Percentiles rank a stretch among this genome's conserved stretches.
Conservation (phyloP, 148 eudicot species). For the Tetragonia tetragonoides region DNA sequence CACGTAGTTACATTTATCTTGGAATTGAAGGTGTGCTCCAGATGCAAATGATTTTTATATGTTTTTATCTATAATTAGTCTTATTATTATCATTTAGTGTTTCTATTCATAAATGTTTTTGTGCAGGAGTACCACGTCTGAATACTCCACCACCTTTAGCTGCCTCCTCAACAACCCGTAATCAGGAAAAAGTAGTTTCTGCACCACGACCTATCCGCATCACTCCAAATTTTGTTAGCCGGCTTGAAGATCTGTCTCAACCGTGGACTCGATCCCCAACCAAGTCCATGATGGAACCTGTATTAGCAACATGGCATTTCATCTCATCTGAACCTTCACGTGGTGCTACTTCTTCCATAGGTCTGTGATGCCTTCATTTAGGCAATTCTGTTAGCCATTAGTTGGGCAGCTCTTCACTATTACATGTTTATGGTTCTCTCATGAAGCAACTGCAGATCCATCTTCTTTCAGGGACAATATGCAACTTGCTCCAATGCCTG, state of each 20-base stretch:
- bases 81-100: background rate
- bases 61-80: background rate
- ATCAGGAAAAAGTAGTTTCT: slow-evolving; percentile 56
- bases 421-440: slow-evolving; percentile 46
- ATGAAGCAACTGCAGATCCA: slow-evolving; percentile 87
- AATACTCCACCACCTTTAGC: slow-evolving; percentile 87
- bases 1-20: slow-evolving; percentile 1
- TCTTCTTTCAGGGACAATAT: slow-evolving; percentile 80
- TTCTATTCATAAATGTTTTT: slow-evolving; percentile 1
- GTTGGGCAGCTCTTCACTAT: slow-evolving; percentile 12
- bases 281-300: slow-evolving; percentile 88
- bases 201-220: slow-evolving; percentile 91
- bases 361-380: slow-evolving; percentile 38
- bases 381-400: background rate
- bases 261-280: slow-evolving; percentile 99
- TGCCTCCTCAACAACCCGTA: slow-evolving; percentile 35
- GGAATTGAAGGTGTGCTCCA: background rate
- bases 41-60: background rate
- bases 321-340: slow-evolving; percentile 51
- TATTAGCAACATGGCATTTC: slow-evolving; percentile 89
- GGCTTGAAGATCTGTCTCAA: slow-evolving; percentile 89
- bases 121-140: slow-evolving; percentile 87
- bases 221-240: slow-evolving; percentile 67
- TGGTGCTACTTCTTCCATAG: slow-evolving; percentile 46
- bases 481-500: slow-evolving; percentile 99